Evolutionary conservation across 2,329 filamentous ascomycete species (phyloP).

Genomic region (Coleophoma eucalyptorum): DNA sequence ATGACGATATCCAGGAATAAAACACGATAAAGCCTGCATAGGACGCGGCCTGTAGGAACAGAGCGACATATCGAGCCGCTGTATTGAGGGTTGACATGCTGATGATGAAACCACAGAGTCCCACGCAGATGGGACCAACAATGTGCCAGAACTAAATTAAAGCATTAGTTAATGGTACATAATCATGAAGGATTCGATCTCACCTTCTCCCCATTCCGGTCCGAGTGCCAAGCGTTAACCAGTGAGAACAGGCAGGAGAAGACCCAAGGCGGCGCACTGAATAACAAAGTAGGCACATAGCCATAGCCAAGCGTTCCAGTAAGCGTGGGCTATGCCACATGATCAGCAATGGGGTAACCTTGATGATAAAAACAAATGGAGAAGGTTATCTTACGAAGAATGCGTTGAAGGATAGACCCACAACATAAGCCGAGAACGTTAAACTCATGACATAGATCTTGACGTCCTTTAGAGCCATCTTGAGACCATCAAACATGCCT

Average conservation of each 20-base stretch:
- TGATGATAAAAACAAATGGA: slow-evolving; percentile 29
- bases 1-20: slow-evolving; percentile 15
- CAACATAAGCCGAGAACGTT: slow-evolving; percentile 1
- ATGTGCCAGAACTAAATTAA: no score
- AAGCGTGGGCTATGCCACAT: no score
- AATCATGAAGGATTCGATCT: slow-evolving; percentile 34
- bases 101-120: slow-evolving; percentile 29
- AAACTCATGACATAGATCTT: slow-evolving; percentile 37
- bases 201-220: slow-evolving; percentile 32
- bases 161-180: no score
- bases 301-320: slow-evolving; percentile 13
- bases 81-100: slow-evolving; percentile 26
- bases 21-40: slow-evolving; percentile 11
- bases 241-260: slow-evolving; percentile 30
- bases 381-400: no score
- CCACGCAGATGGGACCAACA: slow-evolving; percentile 44
- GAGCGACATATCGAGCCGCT: slow-evolving; percentile 10
- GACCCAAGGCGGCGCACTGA: slow-evolving; percentile 17
- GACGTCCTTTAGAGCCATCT: slow-evolving; percentile 31
- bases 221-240: slow-evolving; percentile 31
- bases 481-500: slow-evolving; percentile 30
- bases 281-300: slow-evolving; percentile 11
- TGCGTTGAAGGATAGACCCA: no score
- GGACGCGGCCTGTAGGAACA: slow-evolving; percentile 11
- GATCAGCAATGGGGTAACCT: no score